Conservation (phyloP, 2,329 filamentous ascomycete species). For the Aspergillus sp. region DNA sequence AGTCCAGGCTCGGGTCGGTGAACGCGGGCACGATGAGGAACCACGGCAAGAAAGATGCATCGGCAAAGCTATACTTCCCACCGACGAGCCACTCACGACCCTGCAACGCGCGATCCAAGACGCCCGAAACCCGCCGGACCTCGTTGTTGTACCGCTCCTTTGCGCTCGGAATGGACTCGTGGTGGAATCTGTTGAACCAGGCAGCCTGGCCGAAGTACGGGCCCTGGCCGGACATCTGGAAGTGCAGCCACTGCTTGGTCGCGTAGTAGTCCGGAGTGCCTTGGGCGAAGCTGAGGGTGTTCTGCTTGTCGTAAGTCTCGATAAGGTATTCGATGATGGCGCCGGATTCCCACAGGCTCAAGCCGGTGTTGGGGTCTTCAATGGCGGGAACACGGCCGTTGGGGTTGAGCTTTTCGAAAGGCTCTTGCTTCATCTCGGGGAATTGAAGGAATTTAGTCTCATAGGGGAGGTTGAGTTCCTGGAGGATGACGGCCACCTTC, state of each 20-base stretch:
- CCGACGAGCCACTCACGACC: constrained; percentile 36
- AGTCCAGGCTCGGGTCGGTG: constrained; percentile 11
- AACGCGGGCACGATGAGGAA: constrained; percentile 8
- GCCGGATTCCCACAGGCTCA: constrained; percentile 39
- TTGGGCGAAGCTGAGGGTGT: constrained; percentile 28
- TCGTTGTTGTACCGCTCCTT: constrained; percentile 40
- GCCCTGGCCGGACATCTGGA: constrained; percentile 41
- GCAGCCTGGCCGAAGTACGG: constrained; percentile 43
- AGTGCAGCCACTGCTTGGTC: constrained; percentile 40
- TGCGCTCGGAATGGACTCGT: constrained; percentile 36
- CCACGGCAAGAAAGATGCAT: constrained; percentile 37
- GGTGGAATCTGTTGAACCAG: constrained; percentile 38
- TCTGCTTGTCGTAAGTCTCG: constrained; percentile 37
- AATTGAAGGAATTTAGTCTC: constrained; percentile 13
- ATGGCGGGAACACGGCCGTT: constrained; percentile 30
- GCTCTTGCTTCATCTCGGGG: constrained; percentile 21
- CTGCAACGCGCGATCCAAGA: constrained; percentile 36
- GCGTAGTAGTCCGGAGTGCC: constrained; percentile 30
- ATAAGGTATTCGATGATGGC: constrained; percentile 40
- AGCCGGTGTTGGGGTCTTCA: constrained; percentile 28
- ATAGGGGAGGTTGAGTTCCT: constrained; percentile 26
- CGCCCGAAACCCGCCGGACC: constrained; percentile 36
- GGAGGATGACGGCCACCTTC: constrained; percentile 24
- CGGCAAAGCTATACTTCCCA: constrained; percentile 36
- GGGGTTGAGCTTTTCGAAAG: constrained; percentile 22